Evolutionary conservation across 164 flowering plant genomes (phyloP).

Genomic region (Magnolia changhungtana): DNA sequence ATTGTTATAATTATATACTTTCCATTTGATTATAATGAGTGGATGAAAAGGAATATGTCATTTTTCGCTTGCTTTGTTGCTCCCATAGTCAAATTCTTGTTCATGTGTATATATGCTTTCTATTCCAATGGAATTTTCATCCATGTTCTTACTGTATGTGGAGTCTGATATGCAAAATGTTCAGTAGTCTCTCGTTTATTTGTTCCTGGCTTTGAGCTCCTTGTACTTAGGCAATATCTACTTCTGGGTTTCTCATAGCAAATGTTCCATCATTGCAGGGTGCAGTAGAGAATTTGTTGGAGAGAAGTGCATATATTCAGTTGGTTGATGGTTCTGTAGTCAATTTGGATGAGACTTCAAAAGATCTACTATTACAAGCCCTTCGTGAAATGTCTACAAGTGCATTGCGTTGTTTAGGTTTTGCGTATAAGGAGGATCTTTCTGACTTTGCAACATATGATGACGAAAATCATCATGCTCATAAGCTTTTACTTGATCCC

Average conservation of each 20-base stretch:
- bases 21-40: too few relatives aligned
- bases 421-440: constrained; percentile 89
- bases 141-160: too few relatives aligned
- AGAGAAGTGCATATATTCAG: constrained; percentile 75
- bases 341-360: constrained; percentile 46
- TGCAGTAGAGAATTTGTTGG: constrained; percentile 90
- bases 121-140: too few relatives aligned
- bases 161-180: not conserved
- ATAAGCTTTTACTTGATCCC: constrained; percentile 69
- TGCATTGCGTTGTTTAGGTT: constrained; percentile 86
- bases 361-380: constrained; percentile 36
- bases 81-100: too few relatives aligned
- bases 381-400: constrained; percentile 65
- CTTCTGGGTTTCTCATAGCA: not conserved
- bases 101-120: too few relatives aligned
- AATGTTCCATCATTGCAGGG: constrained; percentile 53
- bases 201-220: too few relatives aligned
- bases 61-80: too few relatives aligned
- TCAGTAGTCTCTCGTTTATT: too few relatives aligned
- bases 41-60: too few relatives aligned
- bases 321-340: constrained; percentile 77
- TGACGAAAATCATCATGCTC: constrained; percentile 96
- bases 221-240: too few relatives aligned
- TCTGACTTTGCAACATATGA: constrained; percentile 69
- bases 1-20: too few relatives aligned